Evolutionary conservation across 345 rosid genomes (phyloP).

Genomic region (Eucalyptus shirleyi): DNA sequence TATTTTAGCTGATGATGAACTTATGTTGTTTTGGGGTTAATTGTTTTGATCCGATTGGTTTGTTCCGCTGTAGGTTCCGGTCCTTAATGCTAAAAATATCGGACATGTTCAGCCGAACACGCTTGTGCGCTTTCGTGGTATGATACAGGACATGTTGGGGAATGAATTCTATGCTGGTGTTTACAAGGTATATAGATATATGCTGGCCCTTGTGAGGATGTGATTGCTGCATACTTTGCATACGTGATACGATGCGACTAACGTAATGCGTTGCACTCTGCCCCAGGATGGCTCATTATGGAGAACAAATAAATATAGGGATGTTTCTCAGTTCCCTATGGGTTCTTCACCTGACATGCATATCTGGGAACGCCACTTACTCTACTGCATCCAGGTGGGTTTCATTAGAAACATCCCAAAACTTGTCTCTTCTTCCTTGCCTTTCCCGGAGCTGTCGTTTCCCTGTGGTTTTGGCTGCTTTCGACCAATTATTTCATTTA

Average conservation of each 20-base stretch:
- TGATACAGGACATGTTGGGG: conserved; percentile 97
- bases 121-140: conserved; percentile 79
- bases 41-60: neutral
- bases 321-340: conserved; percentile 43
- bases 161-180: conserved; percentile 95
- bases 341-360: conserved; percentile 35
- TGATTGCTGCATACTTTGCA: neutral
- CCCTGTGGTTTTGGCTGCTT: neutral
- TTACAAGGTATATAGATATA: conserved; percentile 33
- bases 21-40: neutral
- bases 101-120: conserved; percentile 51
- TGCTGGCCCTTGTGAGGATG: neutral
- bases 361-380: conserved; percentile 84
- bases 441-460: neutral
- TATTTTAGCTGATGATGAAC: neutral
- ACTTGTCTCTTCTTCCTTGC: neutral
- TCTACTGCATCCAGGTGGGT: conserved; percentile 76
- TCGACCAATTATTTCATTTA: neutral
- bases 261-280: neutral
- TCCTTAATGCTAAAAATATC: conserved; percentile 34
- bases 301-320: conserved; percentile 83
- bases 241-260: neutral
- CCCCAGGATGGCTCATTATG: conserved; percentile 52
- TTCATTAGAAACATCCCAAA: neutral
- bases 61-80: conserved; percentile 43